Evolutionary conservation across 176 grass and related monocot species (phyloP).

Genomic region (Leersia perrieri): DNA sequence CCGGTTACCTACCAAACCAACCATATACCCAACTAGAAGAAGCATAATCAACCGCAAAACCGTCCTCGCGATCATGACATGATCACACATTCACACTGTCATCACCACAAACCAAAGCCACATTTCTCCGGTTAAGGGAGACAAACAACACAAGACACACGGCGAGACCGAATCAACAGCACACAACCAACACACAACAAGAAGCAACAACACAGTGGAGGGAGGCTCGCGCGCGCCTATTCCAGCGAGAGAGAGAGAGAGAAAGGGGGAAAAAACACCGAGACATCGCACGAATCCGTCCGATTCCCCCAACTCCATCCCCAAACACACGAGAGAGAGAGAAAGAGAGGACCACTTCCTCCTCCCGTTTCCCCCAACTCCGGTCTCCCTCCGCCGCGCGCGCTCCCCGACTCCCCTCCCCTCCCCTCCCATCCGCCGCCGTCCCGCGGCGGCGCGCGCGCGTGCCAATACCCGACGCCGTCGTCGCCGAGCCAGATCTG

Average conservation of each 20-base stretch:
- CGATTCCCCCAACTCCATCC: conserved; percentile 19
- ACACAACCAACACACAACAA: no score
- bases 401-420: conserved; percentile 3
- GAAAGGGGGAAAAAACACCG: background rate
- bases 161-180: no score
- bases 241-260: background rate
- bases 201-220: no score
- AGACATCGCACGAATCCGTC: background rate
- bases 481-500: conserved; percentile 31
- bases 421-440: background rate
- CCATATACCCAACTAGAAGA: background rate
- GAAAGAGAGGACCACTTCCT: conserved; percentile 44
- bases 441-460: background rate
- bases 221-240: no score
- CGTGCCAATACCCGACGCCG: conserved; percentile 5
- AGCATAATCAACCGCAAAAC: background rate
- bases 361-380: background rate
- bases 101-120: background rate
- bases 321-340: no score
- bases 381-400: background rate
- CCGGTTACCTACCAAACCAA: background rate
- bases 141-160: no score
- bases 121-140: no score
- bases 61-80: background rate
- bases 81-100: background rate